Evolutionary conservation across 2,329 filamentous ascomycete genomes (phyloP).

Genomic region (Fusarium guadeloupense): DNA sequence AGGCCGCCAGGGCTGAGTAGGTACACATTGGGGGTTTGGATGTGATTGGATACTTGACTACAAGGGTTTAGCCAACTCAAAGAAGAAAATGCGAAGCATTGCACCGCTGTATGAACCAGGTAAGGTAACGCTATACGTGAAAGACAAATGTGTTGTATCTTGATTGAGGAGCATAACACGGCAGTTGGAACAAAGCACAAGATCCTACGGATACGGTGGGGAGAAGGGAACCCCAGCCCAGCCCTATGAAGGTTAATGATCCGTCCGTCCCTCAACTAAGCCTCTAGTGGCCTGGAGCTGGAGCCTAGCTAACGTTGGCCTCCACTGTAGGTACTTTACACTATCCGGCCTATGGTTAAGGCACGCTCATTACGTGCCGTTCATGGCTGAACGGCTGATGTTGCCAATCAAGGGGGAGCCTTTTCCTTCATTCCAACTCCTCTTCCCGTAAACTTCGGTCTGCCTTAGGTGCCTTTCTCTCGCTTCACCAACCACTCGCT

Average conservation of each 20-base stretch:
- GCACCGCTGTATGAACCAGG: background rate
- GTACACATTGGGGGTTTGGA: background rate
- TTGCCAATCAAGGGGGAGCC: slow-evolving; percentile 12
- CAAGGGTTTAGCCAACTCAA: background rate
- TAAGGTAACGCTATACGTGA: no score
- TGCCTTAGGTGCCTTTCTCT: slow-evolving; percentile 1
- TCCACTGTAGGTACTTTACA: background rate
- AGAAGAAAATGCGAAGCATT: no score
- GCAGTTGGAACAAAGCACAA: slow-evolving; percentile 10
- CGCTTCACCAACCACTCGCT: slow-evolving; percentile 10
- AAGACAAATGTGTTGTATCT: background rate
- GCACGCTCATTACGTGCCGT: background rate
- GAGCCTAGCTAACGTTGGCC: slow-evolving; percentile 8
- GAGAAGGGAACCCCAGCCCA: slow-evolving; percentile 14
- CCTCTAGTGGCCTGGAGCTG: slow-evolving; percentile 16
- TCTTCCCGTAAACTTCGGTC: background rate
- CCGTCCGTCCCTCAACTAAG: background rate
- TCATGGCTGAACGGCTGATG: slow-evolving; percentile 31
- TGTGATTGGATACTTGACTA: background rate
- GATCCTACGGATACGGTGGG: background rate
- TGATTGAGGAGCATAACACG: background rate
- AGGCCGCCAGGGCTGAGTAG: background rate
- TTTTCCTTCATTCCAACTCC: slow-evolving; percentile 21
- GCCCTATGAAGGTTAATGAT: slow-evolving; percentile 24
- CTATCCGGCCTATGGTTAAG: no score